phyloP scores from a whole-genome alignment of 2,329 filamentous ascomycete species.

The Pyrenochaeta sp. region DNA sequence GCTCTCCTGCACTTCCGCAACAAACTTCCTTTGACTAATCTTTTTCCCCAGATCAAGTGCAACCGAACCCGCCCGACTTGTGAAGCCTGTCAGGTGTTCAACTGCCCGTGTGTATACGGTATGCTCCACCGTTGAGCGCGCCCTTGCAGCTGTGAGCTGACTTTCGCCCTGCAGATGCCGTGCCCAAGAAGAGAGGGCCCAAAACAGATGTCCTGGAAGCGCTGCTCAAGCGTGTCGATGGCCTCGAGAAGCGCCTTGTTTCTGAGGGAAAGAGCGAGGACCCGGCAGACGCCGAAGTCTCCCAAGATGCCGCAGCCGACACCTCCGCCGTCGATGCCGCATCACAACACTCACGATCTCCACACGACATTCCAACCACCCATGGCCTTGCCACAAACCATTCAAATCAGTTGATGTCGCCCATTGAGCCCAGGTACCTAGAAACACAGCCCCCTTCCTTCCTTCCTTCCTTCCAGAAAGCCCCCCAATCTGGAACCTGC shows the following conservation, averaged over 20 bases:
- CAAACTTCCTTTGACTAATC: slow-evolving; percentile 5
- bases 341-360: slow-evolving; percentile 28
- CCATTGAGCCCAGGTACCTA: slow-evolving; percentile 48
- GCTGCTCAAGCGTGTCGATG: slow-evolving; percentile 83
- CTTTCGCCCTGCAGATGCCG: slow-evolving; percentile 68
- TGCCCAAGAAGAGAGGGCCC: slow-evolving; percentile 88
- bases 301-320: slow-evolving; percentile 35
- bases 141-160: slow-evolving; percentile 21
- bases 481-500: neutral
- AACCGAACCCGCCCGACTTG: slow-evolving; percentile 85
- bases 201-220: slow-evolving; percentile 91
- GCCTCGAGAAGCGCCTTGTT: slow-evolving; percentile 80
- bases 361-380: slow-evolving; percentile 37
- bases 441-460: slow-evolving; percentile 5
- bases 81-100: slow-evolving; percentile 88
- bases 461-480: no score
- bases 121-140: slow-evolving; percentile 30
- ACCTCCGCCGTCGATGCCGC: slow-evolving; percentile 27
- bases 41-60: slow-evolving; percentile 78
- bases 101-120: slow-evolving; percentile 90
- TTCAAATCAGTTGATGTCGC: slow-evolving; percentile 46
- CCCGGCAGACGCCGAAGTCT: slow-evolving; percentile 35
- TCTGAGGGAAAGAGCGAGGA: slow-evolving; percentile 58
- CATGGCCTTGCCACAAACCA: slow-evolving; percentile 31
- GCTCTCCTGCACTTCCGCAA: no score